Evolutionary conservation across 2,329 filamentous ascomycete genomes (phyloP).

Genomic region (Penicillium digitatum): DNA sequence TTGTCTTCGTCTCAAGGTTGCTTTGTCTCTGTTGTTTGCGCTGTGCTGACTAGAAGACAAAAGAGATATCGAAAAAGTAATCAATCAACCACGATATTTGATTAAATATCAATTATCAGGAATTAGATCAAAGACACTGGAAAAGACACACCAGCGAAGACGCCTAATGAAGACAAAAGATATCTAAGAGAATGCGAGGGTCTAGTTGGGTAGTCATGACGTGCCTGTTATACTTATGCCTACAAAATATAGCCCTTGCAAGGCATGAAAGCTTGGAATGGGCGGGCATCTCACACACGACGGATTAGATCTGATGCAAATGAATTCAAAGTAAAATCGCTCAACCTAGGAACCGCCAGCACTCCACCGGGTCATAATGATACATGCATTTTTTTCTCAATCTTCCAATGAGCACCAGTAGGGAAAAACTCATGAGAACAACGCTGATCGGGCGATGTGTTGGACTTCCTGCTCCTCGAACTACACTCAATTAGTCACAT

Average conservation of each 20-base stretch:
- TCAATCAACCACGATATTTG: no score
- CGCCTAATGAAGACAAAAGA: background rate
- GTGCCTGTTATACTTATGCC: no score
- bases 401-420: background rate
- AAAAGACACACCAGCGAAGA: background rate
- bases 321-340: slow-evolving; percentile 18
- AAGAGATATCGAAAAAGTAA: background rate
- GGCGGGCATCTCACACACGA: background rate
- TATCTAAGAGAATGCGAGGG: background rate
- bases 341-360: slow-evolving; percentile 13
- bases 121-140: background rate
- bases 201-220: background rate
- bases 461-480: slow-evolving; percentile 42
- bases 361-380: slow-evolving; percentile 18
- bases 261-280: no score
- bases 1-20: background rate
- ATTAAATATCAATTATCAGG: no score
- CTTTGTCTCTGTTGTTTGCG: background rate
- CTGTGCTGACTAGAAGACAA: background rate
- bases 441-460: slow-evolving; percentile 26
- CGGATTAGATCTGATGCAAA: slow-evolving; percentile 4
- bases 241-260: background rate
- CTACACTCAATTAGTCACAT: slow-evolving; percentile 27
- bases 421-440: slow-evolving; percentile 32
- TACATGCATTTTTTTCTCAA: slow-evolving; percentile 16